Evolutionary conservation across 805 yeast species (phyloP).

Genomic region (Monosporozyma unispora): DNA sequence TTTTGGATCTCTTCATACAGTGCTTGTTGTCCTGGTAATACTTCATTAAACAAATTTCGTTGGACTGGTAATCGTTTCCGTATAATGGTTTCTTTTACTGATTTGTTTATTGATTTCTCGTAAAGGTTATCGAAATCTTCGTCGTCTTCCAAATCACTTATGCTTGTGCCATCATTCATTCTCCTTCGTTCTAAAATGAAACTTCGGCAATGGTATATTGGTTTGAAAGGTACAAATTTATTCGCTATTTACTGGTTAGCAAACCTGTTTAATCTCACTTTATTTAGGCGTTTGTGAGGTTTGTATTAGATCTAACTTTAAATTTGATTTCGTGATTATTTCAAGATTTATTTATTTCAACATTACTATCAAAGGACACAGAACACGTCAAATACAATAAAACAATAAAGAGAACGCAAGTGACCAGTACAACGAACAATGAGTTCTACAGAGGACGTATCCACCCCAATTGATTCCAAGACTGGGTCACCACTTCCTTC

Average conservation of each 20-base stretch:
- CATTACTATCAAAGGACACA: neutral
- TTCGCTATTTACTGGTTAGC: neutral
- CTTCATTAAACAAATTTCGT: constrained; percentile 28
- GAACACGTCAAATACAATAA: neutral
- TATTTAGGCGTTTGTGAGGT: neutral
- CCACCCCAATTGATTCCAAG: neutral
- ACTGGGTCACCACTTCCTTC: neutral
- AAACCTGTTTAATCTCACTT: neutral
- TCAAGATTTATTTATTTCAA: neutral
- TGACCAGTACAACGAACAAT: neutral
- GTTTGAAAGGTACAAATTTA: no score
- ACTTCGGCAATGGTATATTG: no score
- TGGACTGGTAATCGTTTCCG: constrained; percentile 29
- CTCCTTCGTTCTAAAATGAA: neutral
- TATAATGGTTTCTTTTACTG: constrained; percentile 24
- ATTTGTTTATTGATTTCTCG: constrained; percentile 27
- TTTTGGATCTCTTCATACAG: constrained; percentile 33
- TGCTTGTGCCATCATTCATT: constrained; percentile 7
- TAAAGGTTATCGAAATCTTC: constrained; percentile 29
- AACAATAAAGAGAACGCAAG: neutral
- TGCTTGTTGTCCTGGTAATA: constrained; percentile 22
- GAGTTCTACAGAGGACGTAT: neutral
- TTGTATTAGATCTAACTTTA: neutral
- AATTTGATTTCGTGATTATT: neutral
- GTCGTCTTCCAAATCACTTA: constrained; percentile 22